phyloP scores from a whole-genome alignment of 805 yeast species.

The Barnettozyma californica region DNA sequence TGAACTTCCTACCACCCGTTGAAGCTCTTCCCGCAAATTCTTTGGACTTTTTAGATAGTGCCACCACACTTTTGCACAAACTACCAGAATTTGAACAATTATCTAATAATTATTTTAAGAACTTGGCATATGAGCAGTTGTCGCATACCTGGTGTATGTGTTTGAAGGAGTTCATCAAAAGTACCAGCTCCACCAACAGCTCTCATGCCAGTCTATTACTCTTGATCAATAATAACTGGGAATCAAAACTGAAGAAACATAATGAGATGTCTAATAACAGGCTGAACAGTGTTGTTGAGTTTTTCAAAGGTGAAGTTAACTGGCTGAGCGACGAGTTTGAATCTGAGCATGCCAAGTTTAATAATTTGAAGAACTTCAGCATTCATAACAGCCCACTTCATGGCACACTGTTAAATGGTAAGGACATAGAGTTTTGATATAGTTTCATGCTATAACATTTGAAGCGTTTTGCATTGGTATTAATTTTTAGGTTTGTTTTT shows the following conservation, averaged over 20 bases:
- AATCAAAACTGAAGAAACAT: slow-evolving; percentile 37
- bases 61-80: slow-evolving; percentile 53
- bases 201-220: slow-evolving; percentile 32
- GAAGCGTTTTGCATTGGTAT: neutral
- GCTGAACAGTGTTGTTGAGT: slow-evolving; percentile 40
- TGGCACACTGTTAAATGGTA: slow-evolving; percentile 9
- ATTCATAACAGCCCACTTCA: slow-evolving; percentile 20
- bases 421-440: neutral
- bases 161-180: slow-evolving; percentile 28
- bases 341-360: slow-evolving; percentile 11
- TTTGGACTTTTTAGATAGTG: slow-evolving; percentile 56
- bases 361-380: slow-evolving; percentile 19
- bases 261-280: slow-evolving; percentile 38
- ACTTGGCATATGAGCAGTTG: slow-evolving; percentile 56
- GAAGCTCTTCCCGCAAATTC: slow-evolving; percentile 48
- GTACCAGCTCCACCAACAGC: slow-evolving; percentile 16
- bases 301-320: slow-evolving; percentile 34
- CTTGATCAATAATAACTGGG: slow-evolving; percentile 34
- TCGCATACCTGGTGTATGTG: slow-evolving; percentile 52
- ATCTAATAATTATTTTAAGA: slow-evolving; percentile 36
- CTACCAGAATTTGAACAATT: slow-evolving; percentile 60
- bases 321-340: slow-evolving; percentile 23
- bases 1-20: slow-evolving; percentile 67
- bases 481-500: neutral
- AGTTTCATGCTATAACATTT: neutral